Percentiles rank a stretch among this genome's conserved stretches.
Evolutionary conservation across 2,329 filamentous ascomycete species (phyloP).

Genomic region (Uncinocarpus reesii): DNA sequence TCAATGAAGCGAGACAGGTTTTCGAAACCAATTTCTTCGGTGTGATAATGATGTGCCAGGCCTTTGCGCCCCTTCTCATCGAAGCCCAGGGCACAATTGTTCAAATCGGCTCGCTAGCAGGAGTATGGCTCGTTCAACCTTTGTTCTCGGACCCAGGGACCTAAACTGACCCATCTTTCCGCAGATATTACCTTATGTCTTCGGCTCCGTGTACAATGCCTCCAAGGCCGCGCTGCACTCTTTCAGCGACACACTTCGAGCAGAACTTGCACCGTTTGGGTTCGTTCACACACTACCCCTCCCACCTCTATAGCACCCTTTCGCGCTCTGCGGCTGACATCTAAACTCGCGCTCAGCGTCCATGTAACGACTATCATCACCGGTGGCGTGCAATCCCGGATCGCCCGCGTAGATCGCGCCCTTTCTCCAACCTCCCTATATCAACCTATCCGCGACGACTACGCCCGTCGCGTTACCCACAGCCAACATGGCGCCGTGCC

Average conservation of each 20-base stretch:
- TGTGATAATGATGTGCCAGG: slow-evolving; percentile 49
- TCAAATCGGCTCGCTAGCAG: slow-evolving; percentile 38
- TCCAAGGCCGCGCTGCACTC: slow-evolving; percentile 51
- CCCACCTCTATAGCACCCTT: background rate
- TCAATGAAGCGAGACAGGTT: slow-evolving; percentile 37
- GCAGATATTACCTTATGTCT: slow-evolving; percentile 37
- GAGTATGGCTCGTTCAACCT: slow-evolving; percentile 20
- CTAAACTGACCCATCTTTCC: background rate
- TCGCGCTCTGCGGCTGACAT: background rate
- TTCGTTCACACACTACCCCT: slow-evolving; percentile 18
- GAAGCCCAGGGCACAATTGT: slow-evolving; percentile 37
- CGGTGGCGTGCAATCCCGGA: slow-evolving; percentile 50
- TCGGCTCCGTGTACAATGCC: slow-evolving; percentile 46
- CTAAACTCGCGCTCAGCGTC: slow-evolving; percentile 28
- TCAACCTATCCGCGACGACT: slow-evolving; percentile 43
- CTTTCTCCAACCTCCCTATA: slow-evolving; percentile 44
- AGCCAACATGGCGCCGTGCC: slow-evolving; percentile 46
- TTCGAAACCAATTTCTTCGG: slow-evolving; percentile 49
- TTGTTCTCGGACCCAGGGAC: background rate
- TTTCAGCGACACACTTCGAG: slow-evolving; percentile 48
- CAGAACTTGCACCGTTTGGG: slow-evolving; percentile 46
- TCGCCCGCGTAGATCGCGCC: slow-evolving; percentile 43
- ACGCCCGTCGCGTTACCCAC: slow-evolving; percentile 43
- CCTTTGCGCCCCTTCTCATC: slow-evolving; percentile 46
- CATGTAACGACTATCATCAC: slow-evolving; percentile 47